These are phyloP conservation scores for Podila clonocystis DNA, from an alignment of 192 early-diverging fungal genomes.

Conservation along the genomic window DNA sequence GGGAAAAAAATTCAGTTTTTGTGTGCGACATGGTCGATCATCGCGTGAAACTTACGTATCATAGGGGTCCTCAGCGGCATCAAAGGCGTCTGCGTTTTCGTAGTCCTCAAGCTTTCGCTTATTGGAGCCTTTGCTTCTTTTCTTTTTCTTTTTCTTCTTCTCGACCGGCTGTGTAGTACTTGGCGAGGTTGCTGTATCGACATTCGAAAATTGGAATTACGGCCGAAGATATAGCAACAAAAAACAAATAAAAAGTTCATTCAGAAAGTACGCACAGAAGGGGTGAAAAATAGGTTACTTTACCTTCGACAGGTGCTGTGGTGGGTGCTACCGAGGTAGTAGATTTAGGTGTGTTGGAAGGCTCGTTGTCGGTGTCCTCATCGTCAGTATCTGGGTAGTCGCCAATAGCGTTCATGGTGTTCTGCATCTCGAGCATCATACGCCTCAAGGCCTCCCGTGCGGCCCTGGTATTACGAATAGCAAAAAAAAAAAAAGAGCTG, in stretches of 20 bases:
- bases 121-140: constrained; percentile 53
- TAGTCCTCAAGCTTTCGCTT: constrained; percentile 56
- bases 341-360: background rate
- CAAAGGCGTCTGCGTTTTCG: constrained; percentile 29
- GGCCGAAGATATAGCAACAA: too few species aligned
- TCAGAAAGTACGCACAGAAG: too few species aligned
- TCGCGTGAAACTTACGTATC: constrained; percentile 49
- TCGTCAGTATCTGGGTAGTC: constrained; percentile 26
- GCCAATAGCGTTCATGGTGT: constrained; percentile 22
- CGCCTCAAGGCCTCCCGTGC: constrained; percentile 28
- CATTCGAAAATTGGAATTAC: background rate
- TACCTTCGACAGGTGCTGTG: too few species aligned
- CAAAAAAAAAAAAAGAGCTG: background rate
- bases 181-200: background rate
- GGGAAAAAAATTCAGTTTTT: background rate
- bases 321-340: background rate
- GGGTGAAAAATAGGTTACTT: too few species aligned
- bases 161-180: constrained; percentile 4
- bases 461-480: background rate
- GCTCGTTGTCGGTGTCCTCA: constrained; percentile 11
- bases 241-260: too few species aligned
- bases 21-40: background rate
- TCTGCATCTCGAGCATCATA: constrained; percentile 38
- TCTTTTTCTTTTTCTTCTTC: constrained; percentile 53
- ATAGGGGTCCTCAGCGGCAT: constrained; percentile 52